These are phyloP conservation scores for Bisporella sp. DNA, from an alignment of 2,329 filamentous ascomycete genomes.

Conservation along the genomic window DNA sequence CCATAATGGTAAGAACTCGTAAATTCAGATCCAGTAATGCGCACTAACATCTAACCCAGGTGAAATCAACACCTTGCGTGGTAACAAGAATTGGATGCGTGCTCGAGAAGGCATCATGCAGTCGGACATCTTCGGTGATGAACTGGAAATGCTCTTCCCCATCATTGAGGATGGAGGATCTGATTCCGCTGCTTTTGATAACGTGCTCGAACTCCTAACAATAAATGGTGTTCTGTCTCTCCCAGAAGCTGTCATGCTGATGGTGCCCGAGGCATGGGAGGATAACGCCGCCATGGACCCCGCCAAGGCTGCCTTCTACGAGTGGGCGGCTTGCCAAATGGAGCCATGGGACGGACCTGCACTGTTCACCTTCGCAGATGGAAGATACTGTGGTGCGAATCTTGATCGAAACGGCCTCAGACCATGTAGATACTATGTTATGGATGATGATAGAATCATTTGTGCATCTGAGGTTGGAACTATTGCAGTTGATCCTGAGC, in stretches of 20 bases:
- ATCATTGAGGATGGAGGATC: slow-evolving; percentile 96
- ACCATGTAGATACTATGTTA: slow-evolving; percentile 94
- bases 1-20: slow-evolving; percentile 66
- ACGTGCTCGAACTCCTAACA: slow-evolving; percentile 85
- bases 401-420: slow-evolving; percentile 91
- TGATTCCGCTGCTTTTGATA: slow-evolving; percentile 95
- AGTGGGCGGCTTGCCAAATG: slow-evolving; percentile 98
- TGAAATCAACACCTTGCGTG: slow-evolving; percentile 95
- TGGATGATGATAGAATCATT: slow-evolving; percentile 94
- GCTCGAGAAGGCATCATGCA: slow-evolving; percentile 92
- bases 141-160: slow-evolving; percentile 84
- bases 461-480: slow-evolving; percentile 96
- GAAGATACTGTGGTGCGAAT: slow-evolving; percentile 94
- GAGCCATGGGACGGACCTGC: slow-evolving; percentile 97
- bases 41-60: slow-evolving; percentile 32
- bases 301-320: slow-evolving; percentile 94
- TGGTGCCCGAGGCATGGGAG: slow-evolving; percentile 98
- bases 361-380: slow-evolving; percentile 94
- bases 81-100: slow-evolving; percentile 99
- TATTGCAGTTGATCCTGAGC: slow-evolving; percentile 84
- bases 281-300: slow-evolving; percentile 88
- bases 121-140: slow-evolving; percentile 86
- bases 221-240: slow-evolving; percentile 95
- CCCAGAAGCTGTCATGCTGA: slow-evolving; percentile 95
- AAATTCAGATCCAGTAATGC: slow-evolving; percentile 17